These are phyloP conservation scores for Toxoplasma gondii DNA, from an alignment of 169 alveolate species.

Conservation along the genomic window DNA sequence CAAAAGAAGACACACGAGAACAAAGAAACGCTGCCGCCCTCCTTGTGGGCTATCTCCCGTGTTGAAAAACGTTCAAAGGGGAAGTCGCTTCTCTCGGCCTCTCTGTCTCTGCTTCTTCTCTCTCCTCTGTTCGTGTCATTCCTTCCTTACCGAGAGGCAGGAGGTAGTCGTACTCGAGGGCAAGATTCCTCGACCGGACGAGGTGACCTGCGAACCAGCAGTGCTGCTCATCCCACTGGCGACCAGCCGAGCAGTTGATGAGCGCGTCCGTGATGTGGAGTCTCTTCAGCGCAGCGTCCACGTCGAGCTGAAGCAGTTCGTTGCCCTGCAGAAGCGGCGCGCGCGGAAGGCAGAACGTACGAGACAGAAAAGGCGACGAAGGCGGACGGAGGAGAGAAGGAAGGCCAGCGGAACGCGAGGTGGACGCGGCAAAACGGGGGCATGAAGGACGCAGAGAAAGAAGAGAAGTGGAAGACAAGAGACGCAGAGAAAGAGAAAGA, in stretches of 20 bases:
- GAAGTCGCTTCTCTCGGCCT: no score
- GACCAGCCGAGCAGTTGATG: slow-evolving; percentile 84
- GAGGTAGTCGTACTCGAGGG: slow-evolving; percentile 84
- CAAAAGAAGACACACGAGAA: no score
- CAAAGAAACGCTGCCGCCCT: no score
- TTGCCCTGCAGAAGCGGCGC: slow-evolving; percentile 76
- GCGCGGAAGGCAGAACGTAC: neutral
- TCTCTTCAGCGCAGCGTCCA: slow-evolving; percentile 81
- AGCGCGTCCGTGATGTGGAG: slow-evolving; percentile 77
- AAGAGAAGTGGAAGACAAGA: no score
- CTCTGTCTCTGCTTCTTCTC: no score
- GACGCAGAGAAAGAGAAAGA: no score
- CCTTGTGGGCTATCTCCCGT: no score
- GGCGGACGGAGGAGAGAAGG: neutral
- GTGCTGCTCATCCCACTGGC: slow-evolving; percentile 87
- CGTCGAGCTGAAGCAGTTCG: slow-evolving; percentile 84
- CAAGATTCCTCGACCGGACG: slow-evolving; percentile 79
- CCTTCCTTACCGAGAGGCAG: slow-evolving; percentile 73
- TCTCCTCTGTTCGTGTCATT: neutral
- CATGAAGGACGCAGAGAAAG: no score
- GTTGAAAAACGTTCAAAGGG: no score
- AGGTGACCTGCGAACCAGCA: slow-evolving; percentile 84
- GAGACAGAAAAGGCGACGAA: neutral
- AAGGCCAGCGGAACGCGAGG: neutral
- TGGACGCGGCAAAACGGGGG: no score